A percentile compares a stretch with the other conserved stretches of the same genome.
These are phyloP conservation scores for Lentinula lateritia DNA, from an alignment of 768 basidiomycete species.

Conservation along the genomic window DNA sequence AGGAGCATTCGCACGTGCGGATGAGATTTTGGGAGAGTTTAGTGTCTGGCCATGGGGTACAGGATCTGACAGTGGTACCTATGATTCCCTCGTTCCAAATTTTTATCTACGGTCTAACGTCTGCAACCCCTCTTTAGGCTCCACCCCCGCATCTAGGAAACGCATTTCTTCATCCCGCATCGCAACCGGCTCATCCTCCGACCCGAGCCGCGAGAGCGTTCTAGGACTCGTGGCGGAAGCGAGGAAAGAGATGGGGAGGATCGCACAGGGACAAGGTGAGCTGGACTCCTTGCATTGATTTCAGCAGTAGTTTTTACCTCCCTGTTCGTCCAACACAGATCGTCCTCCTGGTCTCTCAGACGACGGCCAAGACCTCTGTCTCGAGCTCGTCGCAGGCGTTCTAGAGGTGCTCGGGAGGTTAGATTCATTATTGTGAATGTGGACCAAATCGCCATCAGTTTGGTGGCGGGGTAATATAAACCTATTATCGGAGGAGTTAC, in stretches of 20 bases:
- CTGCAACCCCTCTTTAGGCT: not conserved
- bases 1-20: slow-evolving; percentile 87
- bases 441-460: too few relatives aligned
- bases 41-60: slow-evolving; percentile 80
- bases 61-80: slow-evolving; percentile 8
- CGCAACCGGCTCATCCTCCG: slow-evolving; percentile 47
- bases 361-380: slow-evolving; percentile 67
- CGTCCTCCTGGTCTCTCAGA: not conserved
- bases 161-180: slow-evolving; percentile 35
- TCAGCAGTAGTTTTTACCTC: not conserved
- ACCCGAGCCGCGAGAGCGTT: slow-evolving; percentile 54
- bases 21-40: slow-evolving; percentile 93
- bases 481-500: too few relatives aligned
- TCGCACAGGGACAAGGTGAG: not conserved
- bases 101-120: not conserved
- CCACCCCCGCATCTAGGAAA: slow-evolving; percentile 25
- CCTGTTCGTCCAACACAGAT: not conserved
- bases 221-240: slow-evolving; percentile 72
- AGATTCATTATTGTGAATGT: slow-evolving; percentile 66
- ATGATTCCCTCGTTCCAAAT: not conserved
- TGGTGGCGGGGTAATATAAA: too few relatives aligned
- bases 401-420: slow-evolving; percentile 90
- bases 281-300: not conserved
- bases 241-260: slow-evolving; percentile 54
- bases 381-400: slow-evolving; percentile 90